Percentiles rank a stretch among this genome's conserved stretches.
Evolutionary conservation across 306 rosid species (phyloP).

Genomic region (Corylus avellana): DNA sequence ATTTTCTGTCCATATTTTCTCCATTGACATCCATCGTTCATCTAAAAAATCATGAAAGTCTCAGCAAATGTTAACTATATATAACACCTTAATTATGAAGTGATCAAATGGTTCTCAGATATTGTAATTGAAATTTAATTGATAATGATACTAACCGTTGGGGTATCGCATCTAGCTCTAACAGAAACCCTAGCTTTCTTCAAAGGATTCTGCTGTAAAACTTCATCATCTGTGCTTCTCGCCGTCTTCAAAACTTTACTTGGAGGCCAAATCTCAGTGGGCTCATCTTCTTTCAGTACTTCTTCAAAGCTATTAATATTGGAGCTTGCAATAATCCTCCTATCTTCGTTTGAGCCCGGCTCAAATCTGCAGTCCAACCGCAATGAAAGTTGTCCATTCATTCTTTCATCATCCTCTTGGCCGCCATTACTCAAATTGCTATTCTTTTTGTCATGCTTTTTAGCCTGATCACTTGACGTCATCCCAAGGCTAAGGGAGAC

Average conservation of each 20-base stretch:
- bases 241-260: constrained; percentile 39
- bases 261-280: constrained; percentile 45
- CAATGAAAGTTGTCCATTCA: constrained; percentile 41
- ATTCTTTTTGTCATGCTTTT: constrained; percentile 23
- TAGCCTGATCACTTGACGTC: constrained; percentile 9
- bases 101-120: background rate
- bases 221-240: constrained; percentile 35
- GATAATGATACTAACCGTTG: constrained; percentile 46
- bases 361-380: constrained; percentile 46
- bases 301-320: constrained; percentile 27
- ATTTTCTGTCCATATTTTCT: constrained; percentile 86
- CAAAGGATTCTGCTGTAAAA: constrained; percentile 33
- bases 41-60: constrained; percentile 25
- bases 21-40: constrained; percentile 91
- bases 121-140: background rate
- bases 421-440: background rate
- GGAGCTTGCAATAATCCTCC: constrained; percentile 7
- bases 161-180: constrained; percentile 69
- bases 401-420: constrained; percentile 16
- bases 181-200: constrained; percentile 77
- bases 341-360: constrained; percentile 13
- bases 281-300: constrained; percentile 36
- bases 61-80: background rate
- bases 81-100: background rate
- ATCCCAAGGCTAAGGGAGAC: constrained; percentile 66